phyloP scores from a whole-genome alignment of 768 basidiomycete species.

The Dentipellis sp. region DNA sequence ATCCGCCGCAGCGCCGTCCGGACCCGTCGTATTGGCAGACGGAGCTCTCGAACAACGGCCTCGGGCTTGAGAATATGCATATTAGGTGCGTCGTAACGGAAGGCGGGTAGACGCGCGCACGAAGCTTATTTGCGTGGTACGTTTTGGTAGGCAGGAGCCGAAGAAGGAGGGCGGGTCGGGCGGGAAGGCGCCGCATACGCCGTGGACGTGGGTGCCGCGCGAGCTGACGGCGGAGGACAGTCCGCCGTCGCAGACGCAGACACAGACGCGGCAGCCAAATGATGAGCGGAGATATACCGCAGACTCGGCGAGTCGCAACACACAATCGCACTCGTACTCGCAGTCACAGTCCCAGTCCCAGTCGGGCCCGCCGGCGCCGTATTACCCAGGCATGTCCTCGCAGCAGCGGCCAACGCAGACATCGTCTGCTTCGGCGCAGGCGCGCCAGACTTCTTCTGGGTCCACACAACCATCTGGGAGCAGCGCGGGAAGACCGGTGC shows the following conservation, averaged over 20 bases:
- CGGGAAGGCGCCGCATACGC: slow-evolving; percentile 38
- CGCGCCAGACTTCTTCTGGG: no score
- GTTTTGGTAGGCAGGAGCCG: not conserved
- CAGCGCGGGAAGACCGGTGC: not conserved
- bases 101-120: not conserved
- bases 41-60: slow-evolving; percentile 48
- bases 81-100: slow-evolving; percentile 37
- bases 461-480: no score
- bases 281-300: no score
- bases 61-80: slow-evolving; percentile 59
- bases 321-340: not conserved
- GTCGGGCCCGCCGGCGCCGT: not conserved
- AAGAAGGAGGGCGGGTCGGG: not conserved
- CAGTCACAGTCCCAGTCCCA: not conserved
- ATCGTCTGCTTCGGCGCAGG: no score
- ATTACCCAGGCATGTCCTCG: not conserved
- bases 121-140: not conserved
- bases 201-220: slow-evolving; percentile 67
- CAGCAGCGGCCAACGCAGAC: not conserved
- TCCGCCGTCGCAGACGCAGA: slow-evolving; percentile 1
- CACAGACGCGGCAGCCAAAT: not conserved
- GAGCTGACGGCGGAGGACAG: slow-evolving; percentile 26
- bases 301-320: not conserved
- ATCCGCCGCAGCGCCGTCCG: slow-evolving; percentile 55
- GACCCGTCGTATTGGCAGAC: slow-evolving; percentile 60